Base-by-base conservation (phyloP, 169 alveolate genomes). In the Cryptosporidium ryanae region DNA sequence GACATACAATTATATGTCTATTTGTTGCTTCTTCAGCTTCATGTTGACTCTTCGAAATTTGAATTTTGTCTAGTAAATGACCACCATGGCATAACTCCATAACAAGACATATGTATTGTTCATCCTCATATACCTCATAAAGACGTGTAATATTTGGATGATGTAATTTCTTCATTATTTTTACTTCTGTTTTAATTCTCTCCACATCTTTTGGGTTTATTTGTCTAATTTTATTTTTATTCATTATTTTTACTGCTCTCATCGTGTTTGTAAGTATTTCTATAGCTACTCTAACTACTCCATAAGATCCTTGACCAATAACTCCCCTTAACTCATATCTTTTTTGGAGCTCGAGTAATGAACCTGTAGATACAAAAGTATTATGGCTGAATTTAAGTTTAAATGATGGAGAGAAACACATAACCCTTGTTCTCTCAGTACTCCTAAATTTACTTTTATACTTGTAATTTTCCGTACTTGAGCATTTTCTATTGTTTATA, bases 181-280 rank as follows among this genome's bases (percentile, higher is more conserved):
- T 52, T 21, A 90, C 94, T 34, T 91, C 94, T 50, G 90, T 91
- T 59, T 87, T 65, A 48, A 89, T 49, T 32, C 90, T 34, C 31
- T 82, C 94, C 64, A 84, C 46, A 54, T 91, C 84, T 57, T 63
- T 63, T 55, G 89, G 82, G 27, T 67, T 84, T 49, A 68, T 48
- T 44, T 54, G 82, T 34, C 84, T 55, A 32, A 71, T 84, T 65
- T 57, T 84, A 61, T 68, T 68, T 52, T 68, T 68, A 27, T 68
- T 68, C 83, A 68, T 68, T 68, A 68, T 68, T 32, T 68, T 68
- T 2, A 68, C 55, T 29, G 83, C 83, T 15, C 83, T 1, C 23
- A 68, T 49, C 6, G 83, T 65, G 25, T 18, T 31, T 0, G 83
- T 68, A n/a, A 49, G 54, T n/a, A n/a, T 68, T 17, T 68, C 83